phyloP scores from a whole-genome alignment of 768 basidiomycete species.

The Pleurotus sapidus region DNA sequence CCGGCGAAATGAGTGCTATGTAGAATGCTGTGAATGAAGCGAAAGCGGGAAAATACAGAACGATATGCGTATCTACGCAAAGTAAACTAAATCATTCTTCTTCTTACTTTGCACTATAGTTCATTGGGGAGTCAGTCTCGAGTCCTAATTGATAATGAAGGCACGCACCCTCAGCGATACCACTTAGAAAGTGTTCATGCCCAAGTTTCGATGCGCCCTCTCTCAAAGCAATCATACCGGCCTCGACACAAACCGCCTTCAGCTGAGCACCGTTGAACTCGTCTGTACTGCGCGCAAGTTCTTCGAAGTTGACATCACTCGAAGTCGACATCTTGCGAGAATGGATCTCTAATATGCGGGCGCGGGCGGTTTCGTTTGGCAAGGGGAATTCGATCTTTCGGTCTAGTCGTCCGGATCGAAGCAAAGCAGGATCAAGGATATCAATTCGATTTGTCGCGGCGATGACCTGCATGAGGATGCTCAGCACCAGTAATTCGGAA shows the following conservation, averaged over 20 bases:
- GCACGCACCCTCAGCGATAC: slow-evolving; percentile 78
- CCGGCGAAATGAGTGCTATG: no score
- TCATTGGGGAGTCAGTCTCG: slow-evolving; percentile 17
- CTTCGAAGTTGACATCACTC: slow-evolving; percentile 92
- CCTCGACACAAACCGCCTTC: slow-evolving; percentile 98
- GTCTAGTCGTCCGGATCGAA: slow-evolving; percentile 96
- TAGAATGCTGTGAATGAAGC: no score
- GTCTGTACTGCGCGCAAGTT: slow-evolving; percentile 93
- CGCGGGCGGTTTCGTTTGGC: slow-evolving; percentile 94
- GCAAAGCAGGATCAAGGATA: slow-evolving; percentile 96
- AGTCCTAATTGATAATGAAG: slow-evolving; percentile 5
- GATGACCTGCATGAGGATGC: slow-evolving; percentile 65
- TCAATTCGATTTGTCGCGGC: slow-evolving; percentile 99
- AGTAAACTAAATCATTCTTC: slow-evolving; percentile 97
- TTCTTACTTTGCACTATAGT: slow-evolving; percentile 94
- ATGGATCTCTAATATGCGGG: slow-evolving; percentile 95
- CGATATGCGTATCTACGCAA: slow-evolving; percentile 51
- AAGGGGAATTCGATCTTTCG: slow-evolving; percentile 98
- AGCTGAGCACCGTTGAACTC: slow-evolving; percentile 98
- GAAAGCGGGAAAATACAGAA: no score
- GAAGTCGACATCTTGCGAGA: slow-evolving; percentile 92
- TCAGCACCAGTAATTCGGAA: background rate
- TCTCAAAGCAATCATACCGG: slow-evolving; percentile 96
- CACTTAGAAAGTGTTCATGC: slow-evolving; percentile 96
- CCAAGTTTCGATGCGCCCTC: slow-evolving; percentile 87